These are phyloP conservation scores for Marchantia paleacea DNA, from an alignment of 225 moss, liverwort and hornwort species.

Conservation along the genomic window DNA sequence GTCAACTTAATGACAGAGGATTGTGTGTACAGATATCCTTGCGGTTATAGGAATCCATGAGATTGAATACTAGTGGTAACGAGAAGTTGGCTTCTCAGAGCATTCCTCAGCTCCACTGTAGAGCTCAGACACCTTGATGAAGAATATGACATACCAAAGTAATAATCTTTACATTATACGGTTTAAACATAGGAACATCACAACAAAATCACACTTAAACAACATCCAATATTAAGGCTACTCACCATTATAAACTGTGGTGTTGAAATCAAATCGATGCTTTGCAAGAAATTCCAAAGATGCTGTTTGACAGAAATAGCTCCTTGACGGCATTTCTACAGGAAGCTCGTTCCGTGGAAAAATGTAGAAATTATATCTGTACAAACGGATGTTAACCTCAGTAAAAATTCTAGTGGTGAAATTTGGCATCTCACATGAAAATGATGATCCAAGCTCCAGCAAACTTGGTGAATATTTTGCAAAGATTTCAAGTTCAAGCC, in stretches of 20 bases:
- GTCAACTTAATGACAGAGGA: neutral
- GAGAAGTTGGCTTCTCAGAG: neutral
- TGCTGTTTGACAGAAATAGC: slow-evolving; percentile 68
- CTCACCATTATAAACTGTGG: slow-evolving; percentile 73
- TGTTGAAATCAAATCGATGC: slow-evolving; percentile 89
- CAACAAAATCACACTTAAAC: neutral
- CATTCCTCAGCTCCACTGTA: neutral
- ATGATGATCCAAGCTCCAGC: neutral
- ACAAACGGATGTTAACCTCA: neutral
- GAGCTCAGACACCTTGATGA: neutral
- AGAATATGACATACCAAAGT: neutral
- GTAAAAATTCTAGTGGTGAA: neutral
- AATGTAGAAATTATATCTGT: slow-evolving; percentile 70
- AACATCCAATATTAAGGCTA: neutral
- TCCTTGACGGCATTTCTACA: slow-evolving; percentile 57
- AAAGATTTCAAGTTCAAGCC: neutral
- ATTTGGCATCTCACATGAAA: neutral
- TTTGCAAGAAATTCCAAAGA: slow-evolving; percentile 92
- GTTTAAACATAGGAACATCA: neutral
- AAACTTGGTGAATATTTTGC: neutral
- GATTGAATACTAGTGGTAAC: neutral
- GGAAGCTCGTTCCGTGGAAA: slow-evolving; percentile 80
- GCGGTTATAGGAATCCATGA: neutral
- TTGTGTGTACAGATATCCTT: neutral
- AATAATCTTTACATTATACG: neutral